phyloP scores from a whole-genome alignment of 371 early-diverging fungal species.

The Dichotomocladium elegans region DNA sequence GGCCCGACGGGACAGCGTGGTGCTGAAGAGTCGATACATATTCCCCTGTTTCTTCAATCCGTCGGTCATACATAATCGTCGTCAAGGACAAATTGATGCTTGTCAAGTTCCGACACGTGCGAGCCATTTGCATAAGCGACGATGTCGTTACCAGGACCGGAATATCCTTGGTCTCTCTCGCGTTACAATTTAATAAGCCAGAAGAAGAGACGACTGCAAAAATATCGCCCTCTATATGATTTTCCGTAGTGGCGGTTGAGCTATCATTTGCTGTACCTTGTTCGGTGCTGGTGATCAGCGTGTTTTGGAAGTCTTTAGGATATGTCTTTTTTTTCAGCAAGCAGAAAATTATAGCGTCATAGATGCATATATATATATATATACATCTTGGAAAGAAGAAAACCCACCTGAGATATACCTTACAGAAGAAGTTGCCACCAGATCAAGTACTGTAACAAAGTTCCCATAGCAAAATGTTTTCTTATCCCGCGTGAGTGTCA shows the following conservation, averaged over 20 bases:
- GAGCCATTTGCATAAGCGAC: conserved; percentile 49
- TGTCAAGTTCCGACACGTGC: conserved; percentile 44
- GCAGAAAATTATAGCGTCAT: no score
- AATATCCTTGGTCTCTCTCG: conserved; percentile 21
- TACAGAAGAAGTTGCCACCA: no score
- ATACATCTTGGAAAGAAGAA: no score
- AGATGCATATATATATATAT: no score
- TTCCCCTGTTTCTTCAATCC: conserved; percentile 56
- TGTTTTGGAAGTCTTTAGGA: no score
- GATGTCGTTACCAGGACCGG: conserved; percentile 48
- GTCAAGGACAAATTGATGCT: conserved; percentile 51
- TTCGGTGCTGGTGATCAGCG: no score
- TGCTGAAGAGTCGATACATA: conserved; percentile 54
- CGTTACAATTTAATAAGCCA: neutral
- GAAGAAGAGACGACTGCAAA: no score
- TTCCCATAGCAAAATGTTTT: conserved; percentile 28
- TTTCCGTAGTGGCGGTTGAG: no score
- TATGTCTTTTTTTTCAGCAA: no score
- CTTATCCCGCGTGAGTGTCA: conserved; percentile 45
- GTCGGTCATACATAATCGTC: conserved; percentile 40
- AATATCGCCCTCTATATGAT: no score
- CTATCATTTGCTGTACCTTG: no score
- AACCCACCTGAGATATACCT: no score
- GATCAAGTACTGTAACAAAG: conserved; percentile 29
- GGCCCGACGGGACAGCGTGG: conserved; percentile 47